Base-by-base conservation (phyloP, 2,329 filamentous ascomycete genomes). In the Hypocrella siamensis region DNA sequence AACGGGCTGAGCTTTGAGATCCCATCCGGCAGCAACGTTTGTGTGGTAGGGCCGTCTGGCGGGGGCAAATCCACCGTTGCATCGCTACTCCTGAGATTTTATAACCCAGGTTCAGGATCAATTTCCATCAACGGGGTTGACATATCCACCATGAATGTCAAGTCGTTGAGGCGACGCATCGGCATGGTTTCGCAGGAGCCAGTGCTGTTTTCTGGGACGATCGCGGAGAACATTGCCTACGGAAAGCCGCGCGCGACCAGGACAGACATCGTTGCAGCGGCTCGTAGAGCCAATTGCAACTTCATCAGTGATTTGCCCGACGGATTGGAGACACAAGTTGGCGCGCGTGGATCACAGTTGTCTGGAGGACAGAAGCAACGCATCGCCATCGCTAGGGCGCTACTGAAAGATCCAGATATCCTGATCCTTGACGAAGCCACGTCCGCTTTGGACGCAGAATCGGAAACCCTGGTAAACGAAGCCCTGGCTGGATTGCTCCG, bases 271-370 rank as follows among this genome's bases (percentile, higher is more conserved):
- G 70, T 93, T 36, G 69, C 74, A 15, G 92, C 90, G 6, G 90
- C 90, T 4, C 70, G 82, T 38, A 80, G 88, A 52, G 90, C 90
- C 33, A 98, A 98, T 54, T 98, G 90, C 53, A 79, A 80, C 44
- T 98, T 98, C 49, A 93, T 98, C 52, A 79, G 80, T 50, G 90
- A 98, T 53, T 92, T 98, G 44, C 90, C 90, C 18, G 85, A 96
- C 35, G 90, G 90, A 4, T 69, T 98, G 6, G 88, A 98, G 48
- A 98, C 90, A 0, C 80, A 81, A 40, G 90, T 93, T 19, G 92
- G 92, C 33, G 80, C 88, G 12, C 72, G 90, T 41, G 90, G 90
- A 21, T 86, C 88, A 2, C 88, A 96, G 54, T 68, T 98, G 1
- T 94, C 85, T 7, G 90, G 90, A 31, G 90, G 90, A 0, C 90